Base-by-base conservation (phyloP, 768 basidiomycete genomes). In the Tremella fuciformis region DNA sequence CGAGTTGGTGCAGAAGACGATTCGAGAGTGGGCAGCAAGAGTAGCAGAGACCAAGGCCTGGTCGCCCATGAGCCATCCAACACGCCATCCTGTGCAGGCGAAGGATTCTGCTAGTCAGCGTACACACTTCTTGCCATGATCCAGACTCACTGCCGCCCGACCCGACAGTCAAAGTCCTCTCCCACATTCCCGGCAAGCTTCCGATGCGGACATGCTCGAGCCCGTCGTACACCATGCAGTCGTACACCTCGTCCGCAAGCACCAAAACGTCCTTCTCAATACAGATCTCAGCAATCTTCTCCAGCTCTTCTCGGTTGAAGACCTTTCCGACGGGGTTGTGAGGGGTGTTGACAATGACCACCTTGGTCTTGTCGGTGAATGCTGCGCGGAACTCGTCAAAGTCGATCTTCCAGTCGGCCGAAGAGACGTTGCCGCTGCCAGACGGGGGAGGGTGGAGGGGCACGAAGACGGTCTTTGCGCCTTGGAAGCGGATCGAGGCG, bases 291-390 rank as follows among this genome's bases (percentile, higher is more conserved):
- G 93, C 93, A 57, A 99, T 91, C 53, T 83, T 80, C 63, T 88
- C 85, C 1, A 99, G 82, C 76, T 99, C 96, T 49, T 82, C 71
- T 57, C 82, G 83, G 6, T 86, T 88, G 76, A 96, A 98, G 37
- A 97, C 91, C 78, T 99, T 99, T 49, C 96, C 96, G n/a, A 97
- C 84, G 21, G 96, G 96, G 77, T 98, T 98, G 78, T 97, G 93
- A 6, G 93, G 91, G 1, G 94, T 97, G 77, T 96, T 97, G 66
- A 96, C 81, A 64, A 96, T 88, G 63, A 98, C 90, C 78, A 92
- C 89, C 77, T 98, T 99, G 7, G 92, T 87, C 51, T 87, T 86
- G 11, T 89, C 83, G 3, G 91, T 91, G 72, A 97, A 83, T 11
- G 96, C 86, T 21, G 83, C 83, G 56, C 90, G 83, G 50, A 99